Percentiles rank a stretch among this genome's conserved stretches.
Conservation (phyloP, 805 yeast species). For the Starmerella davenportii region DNA sequence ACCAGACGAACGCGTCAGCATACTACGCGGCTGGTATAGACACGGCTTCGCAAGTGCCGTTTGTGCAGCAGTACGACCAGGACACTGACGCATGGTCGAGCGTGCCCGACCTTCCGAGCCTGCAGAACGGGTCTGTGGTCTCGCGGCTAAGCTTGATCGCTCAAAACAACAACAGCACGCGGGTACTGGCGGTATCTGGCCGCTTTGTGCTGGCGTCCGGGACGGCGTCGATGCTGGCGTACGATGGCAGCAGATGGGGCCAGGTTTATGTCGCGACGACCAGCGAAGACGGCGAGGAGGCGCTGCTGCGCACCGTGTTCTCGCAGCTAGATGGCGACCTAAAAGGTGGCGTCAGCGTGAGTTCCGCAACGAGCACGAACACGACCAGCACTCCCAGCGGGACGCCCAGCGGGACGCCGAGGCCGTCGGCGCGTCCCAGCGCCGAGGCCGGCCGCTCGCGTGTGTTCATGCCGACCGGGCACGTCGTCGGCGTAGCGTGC, state of each 20-base stretch:
- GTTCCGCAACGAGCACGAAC: background rate
- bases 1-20: conserved; percentile 1
- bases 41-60: background rate
- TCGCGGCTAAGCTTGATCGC: conserved; percentile 5
- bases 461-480: conserved; percentile 33
- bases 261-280: conserved; percentile 32
- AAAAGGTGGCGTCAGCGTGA: conserved; percentile 7
- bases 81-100: conserved; percentile 2
- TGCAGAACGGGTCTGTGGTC: conserved; percentile 1
- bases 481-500: conserved; percentile 47
- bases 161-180: conserved; percentile 20
- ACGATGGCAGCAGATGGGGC: conserved; percentile 47
- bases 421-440: conserved; percentile 1
- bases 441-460: conserved; percentile 1
- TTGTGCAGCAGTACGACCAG: conserved; percentile 3
- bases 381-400: background rate
- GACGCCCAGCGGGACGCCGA: background rate
- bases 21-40: conserved; percentile 4
- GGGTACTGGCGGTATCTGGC: conserved; percentile 44
- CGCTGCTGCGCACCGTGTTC: conserved; percentile 19
- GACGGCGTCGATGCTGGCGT: conserved; percentile 40
- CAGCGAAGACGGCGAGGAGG: conserved; percentile 10
- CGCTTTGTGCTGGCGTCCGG: conserved; percentile 24
- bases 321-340: conserved; percentile 17
- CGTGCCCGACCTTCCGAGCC: background rate